Evolutionary conservation across 306 rosid species (phyloP).

Genomic region (Canavalia gladiata): DNA sequence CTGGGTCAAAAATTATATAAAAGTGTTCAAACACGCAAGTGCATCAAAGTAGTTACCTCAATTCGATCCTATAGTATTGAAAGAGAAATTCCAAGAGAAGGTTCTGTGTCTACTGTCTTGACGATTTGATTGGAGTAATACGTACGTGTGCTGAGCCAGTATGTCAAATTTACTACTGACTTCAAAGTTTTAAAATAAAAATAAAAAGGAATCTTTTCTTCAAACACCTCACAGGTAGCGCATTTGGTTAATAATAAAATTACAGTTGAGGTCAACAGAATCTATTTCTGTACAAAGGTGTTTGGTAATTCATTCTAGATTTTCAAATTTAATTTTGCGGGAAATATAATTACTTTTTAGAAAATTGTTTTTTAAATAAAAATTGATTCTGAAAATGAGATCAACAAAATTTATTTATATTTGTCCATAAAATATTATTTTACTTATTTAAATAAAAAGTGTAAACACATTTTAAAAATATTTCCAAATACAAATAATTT

Average conservation of each 20-base stretch:
- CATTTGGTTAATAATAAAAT: neutral
- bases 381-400: too few relatives aligned
- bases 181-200: neutral
- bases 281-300: neutral
- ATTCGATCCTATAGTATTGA: neutral
- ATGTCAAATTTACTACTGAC: neutral
- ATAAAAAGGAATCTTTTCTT: neutral
- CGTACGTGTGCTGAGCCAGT: neutral
- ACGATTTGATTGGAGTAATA: neutral
- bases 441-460: too few relatives aligned
- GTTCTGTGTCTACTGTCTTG: neutral
- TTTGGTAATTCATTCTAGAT: neutral
- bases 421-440: too few relatives aligned
- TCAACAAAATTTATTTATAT: too few relatives aligned
- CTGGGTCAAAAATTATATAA: neutral
- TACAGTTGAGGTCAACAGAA: neutral
- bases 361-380: too few relatives aligned
- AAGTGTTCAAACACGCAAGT: neutral
- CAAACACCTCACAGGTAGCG: neutral
- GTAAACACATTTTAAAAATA: too few relatives aligned
- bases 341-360: too few relatives aligned
- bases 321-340: neutral
- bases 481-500: too few relatives aligned
- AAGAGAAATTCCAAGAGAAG: neutral
- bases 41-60: neutral